Evolutionary conservation across 345 rosid genomes (phyloP).

Genomic region (Noccaea caerulescens): DNA sequence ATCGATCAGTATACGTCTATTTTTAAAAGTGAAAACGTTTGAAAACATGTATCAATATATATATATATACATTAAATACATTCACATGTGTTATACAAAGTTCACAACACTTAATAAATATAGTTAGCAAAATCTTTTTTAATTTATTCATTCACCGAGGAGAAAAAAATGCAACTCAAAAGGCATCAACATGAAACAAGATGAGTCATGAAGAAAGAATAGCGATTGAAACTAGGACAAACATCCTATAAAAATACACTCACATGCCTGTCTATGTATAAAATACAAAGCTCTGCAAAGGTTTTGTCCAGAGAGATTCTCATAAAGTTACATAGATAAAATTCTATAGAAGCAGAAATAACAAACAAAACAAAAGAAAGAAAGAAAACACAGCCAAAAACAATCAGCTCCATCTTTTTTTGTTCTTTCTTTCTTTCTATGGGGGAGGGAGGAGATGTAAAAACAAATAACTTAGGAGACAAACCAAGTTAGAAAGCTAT

Average conservation of each 20-base stretch:
- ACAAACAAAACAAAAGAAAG: conserved; percentile 18
- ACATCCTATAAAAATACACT: conserved; percentile 40
- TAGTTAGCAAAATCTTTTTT: background rate
- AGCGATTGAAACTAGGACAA: background rate
- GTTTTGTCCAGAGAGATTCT: conserved; percentile 30
- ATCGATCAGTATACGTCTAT: background rate
- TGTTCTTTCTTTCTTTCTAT: background rate
- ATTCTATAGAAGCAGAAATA: conserved; percentile 25
- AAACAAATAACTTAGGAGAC: conserved; percentile 25
- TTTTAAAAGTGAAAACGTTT: too few relatives aligned
- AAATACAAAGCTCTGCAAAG: conserved; percentile 43
- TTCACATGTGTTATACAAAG: background rate
- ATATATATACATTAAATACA: background rate
- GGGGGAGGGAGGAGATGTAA: background rate
- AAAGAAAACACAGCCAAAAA: conserved; percentile 31
- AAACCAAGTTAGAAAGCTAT: conserved; percentile 44
- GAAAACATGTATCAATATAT: too few relatives aligned
- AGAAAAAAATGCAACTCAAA: conserved; percentile 11
- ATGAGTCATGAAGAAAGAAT: background rate
- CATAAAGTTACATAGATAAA: conserved; percentile 33
- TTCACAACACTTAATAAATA: background rate
- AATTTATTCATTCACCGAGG: background rate
- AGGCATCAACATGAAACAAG: background rate
- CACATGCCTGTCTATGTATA: conserved; percentile 39
- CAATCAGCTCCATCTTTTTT: conserved; percentile 32